Percentiles rank a stretch among this genome's conserved stretches.
Conservation (phyloP, 2,329 filamentous ascomycete species). For the Fusarium pininemorale region DNA sequence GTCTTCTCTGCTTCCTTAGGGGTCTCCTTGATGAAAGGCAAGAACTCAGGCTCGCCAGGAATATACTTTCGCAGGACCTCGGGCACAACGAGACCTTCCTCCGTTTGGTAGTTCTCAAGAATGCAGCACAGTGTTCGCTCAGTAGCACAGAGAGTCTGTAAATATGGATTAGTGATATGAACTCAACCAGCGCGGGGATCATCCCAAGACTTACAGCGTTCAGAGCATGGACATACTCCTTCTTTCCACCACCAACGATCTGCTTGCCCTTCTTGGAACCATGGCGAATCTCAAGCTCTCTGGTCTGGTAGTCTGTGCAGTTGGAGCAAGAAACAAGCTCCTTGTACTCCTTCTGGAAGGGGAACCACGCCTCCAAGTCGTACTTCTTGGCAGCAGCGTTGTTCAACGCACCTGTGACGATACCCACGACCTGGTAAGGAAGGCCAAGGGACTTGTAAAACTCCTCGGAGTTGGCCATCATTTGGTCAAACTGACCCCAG, state of each 20-base stretch:
- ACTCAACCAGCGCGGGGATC: neutral
- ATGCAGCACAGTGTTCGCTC: conserved; percentile 93
- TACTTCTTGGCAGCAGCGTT: conserved; percentile 83
- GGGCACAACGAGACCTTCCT: conserved; percentile 83
- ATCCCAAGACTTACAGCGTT: conserved; percentile 65
- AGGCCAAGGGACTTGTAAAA: conserved; percentile 92
- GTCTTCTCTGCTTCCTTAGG: conserved; percentile 68
- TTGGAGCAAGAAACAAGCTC: conserved; percentile 98
- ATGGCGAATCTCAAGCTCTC: conserved; percentile 91
- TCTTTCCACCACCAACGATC: conserved; percentile 75
- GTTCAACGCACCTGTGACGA: conserved; percentile 95
- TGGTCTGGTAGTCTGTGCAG: conserved; percentile 96
- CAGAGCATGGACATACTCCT: conserved; percentile 93
- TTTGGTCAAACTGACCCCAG: conserved; percentile 92
- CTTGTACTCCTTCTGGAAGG: conserved; percentile 97
- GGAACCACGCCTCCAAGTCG: conserved; percentile 96
- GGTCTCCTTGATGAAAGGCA: conserved; percentile 87
- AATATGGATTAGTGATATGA: conserved; percentile 8
- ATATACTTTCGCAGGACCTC: conserved; percentile 89
- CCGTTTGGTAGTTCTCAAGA: conserved; percentile 95
- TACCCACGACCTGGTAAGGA: conserved; percentile 90
- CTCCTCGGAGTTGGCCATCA: conserved; percentile 90
- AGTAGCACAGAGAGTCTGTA: conserved; percentile 80
- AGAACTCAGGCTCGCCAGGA: conserved; percentile 86
- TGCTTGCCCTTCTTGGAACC: conserved; percentile 73